Conservation (phyloP, 805 yeast genomes). For the Komagataella pastoris region DNA sequence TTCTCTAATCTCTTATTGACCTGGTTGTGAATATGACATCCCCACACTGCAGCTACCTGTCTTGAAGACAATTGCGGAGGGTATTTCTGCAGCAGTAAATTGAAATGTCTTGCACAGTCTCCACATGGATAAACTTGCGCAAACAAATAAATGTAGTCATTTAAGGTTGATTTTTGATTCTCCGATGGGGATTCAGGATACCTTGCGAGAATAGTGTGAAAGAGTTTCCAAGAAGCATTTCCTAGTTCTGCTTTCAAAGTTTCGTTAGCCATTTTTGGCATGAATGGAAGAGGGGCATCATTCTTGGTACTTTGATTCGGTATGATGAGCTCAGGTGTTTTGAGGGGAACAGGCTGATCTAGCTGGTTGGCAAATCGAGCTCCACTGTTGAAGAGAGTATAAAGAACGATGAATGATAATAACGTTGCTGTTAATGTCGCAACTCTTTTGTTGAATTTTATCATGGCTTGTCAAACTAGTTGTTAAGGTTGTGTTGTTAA, state of each 20-base stretch:
- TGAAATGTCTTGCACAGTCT: conserved; percentile 91
- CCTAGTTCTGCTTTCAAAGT: conserved; percentile 63
- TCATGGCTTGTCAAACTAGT: not conserved
- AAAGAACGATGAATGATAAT: not conserved
- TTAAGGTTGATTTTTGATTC: conserved; percentile 49
- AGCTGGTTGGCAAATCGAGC: not conserved
- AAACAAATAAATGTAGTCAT: conserved; percentile 55
- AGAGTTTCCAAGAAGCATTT: conserved; percentile 79
- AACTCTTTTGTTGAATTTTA: not conserved
- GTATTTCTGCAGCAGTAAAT: conserved; percentile 44
- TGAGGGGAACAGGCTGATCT: not conserved
- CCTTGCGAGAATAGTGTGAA: conserved; percentile 86
- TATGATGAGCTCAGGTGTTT: not conserved
- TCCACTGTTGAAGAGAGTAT: not conserved
- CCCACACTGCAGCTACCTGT: conserved; percentile 86
- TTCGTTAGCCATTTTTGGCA: conserved; percentile 91
- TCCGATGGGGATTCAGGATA: conserved; percentile 74
- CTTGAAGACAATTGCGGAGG: conserved; percentile 81
- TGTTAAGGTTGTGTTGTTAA: not conserved
- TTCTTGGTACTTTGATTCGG: not conserved
- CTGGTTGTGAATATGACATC: conserved; percentile 82
- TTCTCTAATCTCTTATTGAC: conserved; percentile 67
- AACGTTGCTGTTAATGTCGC: not conserved
- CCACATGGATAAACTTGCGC: conserved; percentile 95
- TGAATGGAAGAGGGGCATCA: conserved; percentile 34